Conservation (phyloP, 495 filamentous ascomycete genomes). For the Penicillium herquei region DNA sequence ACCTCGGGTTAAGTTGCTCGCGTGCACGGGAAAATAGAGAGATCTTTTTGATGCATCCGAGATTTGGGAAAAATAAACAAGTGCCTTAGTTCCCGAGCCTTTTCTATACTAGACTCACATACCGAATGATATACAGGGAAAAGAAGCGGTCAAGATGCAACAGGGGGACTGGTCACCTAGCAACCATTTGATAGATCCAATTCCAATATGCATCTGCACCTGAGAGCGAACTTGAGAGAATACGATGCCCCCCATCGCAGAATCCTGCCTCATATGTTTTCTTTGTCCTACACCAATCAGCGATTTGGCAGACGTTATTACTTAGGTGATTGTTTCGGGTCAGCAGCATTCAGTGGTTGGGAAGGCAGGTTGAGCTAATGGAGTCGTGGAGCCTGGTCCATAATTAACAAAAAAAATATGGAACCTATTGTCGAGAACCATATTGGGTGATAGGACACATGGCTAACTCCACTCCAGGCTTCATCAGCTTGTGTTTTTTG, state of each 20-base stretch:
- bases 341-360: conserved; percentile 4
- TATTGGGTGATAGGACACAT: conserved; percentile 27
- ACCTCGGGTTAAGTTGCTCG: conserved; percentile 14
- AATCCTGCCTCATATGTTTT: neutral
- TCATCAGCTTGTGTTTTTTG: conserved; percentile 7
- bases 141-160: conserved; percentile 20
- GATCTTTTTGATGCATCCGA: neutral
- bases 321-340: conserved; percentile 20
- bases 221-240: neutral
- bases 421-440: conserved; percentile 4
- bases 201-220: conserved; percentile 2
- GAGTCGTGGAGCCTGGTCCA: neutral
- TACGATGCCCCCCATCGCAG: conserved; percentile 1
- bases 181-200: conserved; percentile 29
- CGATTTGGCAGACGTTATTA: conserved; percentile 3
- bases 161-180: conserved; percentile 24
- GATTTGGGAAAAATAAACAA: conserved; percentile 7
- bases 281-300: neutral
- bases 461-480: conserved; percentile 12
- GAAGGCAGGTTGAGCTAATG: neutral
- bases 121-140: too few relatives aligned
- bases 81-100: conserved; percentile 6
- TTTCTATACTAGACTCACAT: too few relatives aligned
- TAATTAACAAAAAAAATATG: too few relatives aligned
- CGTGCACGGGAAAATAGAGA: conserved; percentile 6